Percentiles rank a stretch among this genome's conserved stretches.
Conservation (phyloP, 106 monocot genomes). For the Dendrobium nobile region DNA sequence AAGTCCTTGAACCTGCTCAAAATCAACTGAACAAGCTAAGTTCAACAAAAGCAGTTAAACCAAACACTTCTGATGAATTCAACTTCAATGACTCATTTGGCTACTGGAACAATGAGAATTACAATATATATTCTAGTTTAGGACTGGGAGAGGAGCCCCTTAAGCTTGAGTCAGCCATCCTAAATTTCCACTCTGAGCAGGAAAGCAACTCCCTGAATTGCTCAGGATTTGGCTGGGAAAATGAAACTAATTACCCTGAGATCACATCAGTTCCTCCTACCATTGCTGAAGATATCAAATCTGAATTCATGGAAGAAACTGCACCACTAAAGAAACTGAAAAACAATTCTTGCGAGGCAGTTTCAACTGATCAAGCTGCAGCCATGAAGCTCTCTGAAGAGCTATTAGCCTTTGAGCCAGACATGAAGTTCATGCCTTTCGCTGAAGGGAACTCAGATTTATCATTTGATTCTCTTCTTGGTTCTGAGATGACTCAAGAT, state of each 20-base stretch:
- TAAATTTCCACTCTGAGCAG: conserved; percentile 26
- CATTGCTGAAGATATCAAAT: conserved; percentile 1
- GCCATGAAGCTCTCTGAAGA: conserved; percentile 36
- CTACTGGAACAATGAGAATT: conserved; percentile 4
- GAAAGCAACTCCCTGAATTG: conserved; percentile 34
- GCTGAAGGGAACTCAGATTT: conserved; percentile 25
- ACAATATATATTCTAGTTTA: conserved; percentile 14
- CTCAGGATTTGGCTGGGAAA: conserved; percentile 19
- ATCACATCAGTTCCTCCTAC: conserved; percentile 20
- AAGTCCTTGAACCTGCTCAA: neutral
- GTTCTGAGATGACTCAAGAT: conserved; percentile 28
- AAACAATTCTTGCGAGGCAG: conserved; percentile 23
- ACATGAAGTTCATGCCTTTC: conserved; percentile 45
- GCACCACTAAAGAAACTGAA: conserved; percentile 34
- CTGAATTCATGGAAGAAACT: conserved; percentile 5
- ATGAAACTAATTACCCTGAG: conserved; percentile 27
- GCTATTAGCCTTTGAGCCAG: conserved; percentile 35
- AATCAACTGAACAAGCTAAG: conserved; percentile 4
- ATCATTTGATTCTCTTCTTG: conserved; percentile 28
- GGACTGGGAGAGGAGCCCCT: conserved; percentile 4
- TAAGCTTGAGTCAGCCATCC: conserved; percentile 10
- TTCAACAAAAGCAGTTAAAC: neutral
- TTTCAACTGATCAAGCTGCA: conserved; percentile 11
- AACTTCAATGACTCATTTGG: conserved; percentile 9
- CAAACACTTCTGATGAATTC: conserved; percentile 12